Conservation (phyloP, 108 stramenopile species). For the Ochromonas danica region DNA sequence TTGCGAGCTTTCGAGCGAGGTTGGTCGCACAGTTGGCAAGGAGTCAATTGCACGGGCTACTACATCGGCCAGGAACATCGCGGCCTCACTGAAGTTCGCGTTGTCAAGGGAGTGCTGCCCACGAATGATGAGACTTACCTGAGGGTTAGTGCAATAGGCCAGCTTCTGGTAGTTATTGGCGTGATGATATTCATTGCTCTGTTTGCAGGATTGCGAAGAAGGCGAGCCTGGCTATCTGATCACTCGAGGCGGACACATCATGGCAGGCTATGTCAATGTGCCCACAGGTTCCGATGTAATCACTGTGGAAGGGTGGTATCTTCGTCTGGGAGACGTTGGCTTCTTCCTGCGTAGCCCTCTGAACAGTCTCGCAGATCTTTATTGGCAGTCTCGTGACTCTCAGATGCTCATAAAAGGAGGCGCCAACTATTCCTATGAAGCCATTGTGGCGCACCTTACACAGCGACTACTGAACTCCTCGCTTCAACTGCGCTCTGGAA, state of each 20-base stretch:
- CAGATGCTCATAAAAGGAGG: constrained; percentile 41
- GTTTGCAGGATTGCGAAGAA: constrained; percentile 1
- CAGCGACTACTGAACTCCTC: not conserved
- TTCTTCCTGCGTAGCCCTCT: not conserved
- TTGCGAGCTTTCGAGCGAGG: constrained; percentile 39
- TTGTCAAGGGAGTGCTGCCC: constrained; percentile 29
- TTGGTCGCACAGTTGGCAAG: constrained; percentile 33
- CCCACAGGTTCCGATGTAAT: constrained; percentile 23
- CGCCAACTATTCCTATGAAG: constrained; percentile 43
- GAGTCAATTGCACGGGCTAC: constrained; percentile 6
- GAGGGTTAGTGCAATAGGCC: too few relatives aligned
- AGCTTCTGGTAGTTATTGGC: too few relatives aligned
- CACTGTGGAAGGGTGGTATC: constrained; percentile 39
- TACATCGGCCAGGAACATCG: constrained; percentile 42
- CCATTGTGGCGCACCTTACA: constrained; percentile 36
- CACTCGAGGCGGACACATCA: constrained; percentile 34
- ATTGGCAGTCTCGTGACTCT: constrained; percentile 30
- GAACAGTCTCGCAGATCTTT: constrained; percentile 22
- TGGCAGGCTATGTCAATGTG: constrained; percentile 39
- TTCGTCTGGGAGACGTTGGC: constrained; percentile 41
- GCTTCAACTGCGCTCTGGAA: too few relatives aligned
- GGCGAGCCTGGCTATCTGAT: constrained; percentile 39
- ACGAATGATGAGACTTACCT: too few relatives aligned
- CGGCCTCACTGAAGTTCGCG: constrained; percentile 24
- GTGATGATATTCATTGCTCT: too few relatives aligned